Evolutionary conservation across 1,139 yeast species (phyloP).

Genomic region (Pichia sp.): DNA sequence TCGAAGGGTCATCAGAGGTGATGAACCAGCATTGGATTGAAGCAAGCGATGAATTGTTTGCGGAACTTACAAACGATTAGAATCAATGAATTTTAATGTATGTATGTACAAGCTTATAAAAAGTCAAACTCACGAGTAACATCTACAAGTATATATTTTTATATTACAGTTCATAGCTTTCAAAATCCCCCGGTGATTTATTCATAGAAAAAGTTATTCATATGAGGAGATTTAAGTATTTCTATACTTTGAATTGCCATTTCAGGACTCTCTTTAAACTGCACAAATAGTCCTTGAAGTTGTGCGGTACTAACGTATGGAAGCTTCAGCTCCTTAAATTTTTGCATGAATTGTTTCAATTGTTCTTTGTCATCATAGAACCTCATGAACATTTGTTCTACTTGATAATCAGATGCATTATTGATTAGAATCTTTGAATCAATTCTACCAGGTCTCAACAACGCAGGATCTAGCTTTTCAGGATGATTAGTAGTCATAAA

Average conservation of each 20-base stretch:
- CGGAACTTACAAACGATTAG: conserved; percentile 17
- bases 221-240: conserved; percentile 30
- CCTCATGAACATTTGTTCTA: conserved; percentile 73
- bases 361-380: conserved; percentile 70
- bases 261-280: conserved; percentile 77
- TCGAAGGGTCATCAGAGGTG: conserved; percentile 31
- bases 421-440: conserved; percentile 78
- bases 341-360: conserved; percentile 55
- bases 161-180: too few relatives aligned
- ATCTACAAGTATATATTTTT: too few relatives aligned
- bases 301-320: conserved; percentile 82
- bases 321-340: conserved; percentile 40
- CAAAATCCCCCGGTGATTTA: too few relatives aligned
- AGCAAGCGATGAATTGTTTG: conserved; percentile 18
- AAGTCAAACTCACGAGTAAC: too few relatives aligned
- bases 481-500: conserved; percentile 99
- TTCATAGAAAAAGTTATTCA: conserved; percentile 25
- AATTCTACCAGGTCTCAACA: conserved; percentile 88
- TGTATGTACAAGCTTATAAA: too few relatives aligned
- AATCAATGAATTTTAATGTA: conserved; percentile 15
- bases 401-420: conserved; percentile 79
- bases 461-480: conserved; percentile 78
- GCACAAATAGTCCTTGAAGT: conserved; percentile 90
- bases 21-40: conserved; percentile 27
- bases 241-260: conserved; percentile 64